Base-by-base conservation (phyloP, 352 stramenopile species). In the Blastocystis sp. region DNA sequence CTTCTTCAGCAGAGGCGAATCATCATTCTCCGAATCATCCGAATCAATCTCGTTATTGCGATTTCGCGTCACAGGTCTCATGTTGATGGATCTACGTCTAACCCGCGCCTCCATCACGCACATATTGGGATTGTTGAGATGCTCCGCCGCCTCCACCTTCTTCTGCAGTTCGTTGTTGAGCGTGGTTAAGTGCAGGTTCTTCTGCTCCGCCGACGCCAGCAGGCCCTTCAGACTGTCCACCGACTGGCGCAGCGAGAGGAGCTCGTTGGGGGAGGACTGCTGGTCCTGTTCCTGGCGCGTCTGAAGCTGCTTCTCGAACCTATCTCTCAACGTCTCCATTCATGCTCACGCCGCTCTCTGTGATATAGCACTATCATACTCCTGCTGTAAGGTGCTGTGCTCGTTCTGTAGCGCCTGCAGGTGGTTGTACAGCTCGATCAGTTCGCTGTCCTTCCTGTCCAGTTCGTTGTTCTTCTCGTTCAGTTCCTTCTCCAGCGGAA, bases 91-190 rank as follows among this genome's bases (percentile, higher is more conserved):
- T 3, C 74, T 85, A 69, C 33, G 33, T 51, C 1, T 59, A 12
- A 67, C 33, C 60, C 3, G 1, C 9, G 65, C 29, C 4, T 69
- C 51, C 74, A 85, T 26, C 35, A 55, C 16, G 4, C 66, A 51
- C 41, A 55, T 37, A 33, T 31, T 62, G n/a, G 66, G 55, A 21
- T 31, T 51, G 35, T 50, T 85, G 51, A 69, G 55, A 50, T 67
- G 50, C 61, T 85, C 74, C 55, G 70, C 19, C 59, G 59, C 66
- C 21, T 85, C 74, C 61, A 85, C 33, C 26, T 85, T 85, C 74
- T 85, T 85, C 60, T 85, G 74, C 51, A 85, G 51, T 31, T 85
- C 74, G 41, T n/a, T 60, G 41, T 85, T 85, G 51, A 85, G 74
- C 12, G 31, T 29, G 1, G 74, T 39, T 12, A 85, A 26, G 31